Evolutionary conservation across 441 rosid species (phyloP), one percentile per base, ranked within the genome.

Genomic region (Gossypium gossypioides): DNA sequence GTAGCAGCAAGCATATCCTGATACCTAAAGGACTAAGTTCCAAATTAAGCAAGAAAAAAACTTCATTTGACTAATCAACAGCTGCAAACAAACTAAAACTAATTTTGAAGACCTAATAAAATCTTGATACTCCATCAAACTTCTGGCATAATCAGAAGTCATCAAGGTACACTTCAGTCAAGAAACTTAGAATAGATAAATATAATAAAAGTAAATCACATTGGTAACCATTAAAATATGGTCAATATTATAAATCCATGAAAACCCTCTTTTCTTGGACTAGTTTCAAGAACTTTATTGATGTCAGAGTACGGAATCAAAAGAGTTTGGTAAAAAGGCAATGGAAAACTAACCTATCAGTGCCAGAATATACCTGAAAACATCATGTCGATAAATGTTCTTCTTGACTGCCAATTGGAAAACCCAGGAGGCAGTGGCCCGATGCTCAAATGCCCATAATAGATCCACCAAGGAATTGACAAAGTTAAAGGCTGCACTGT

Each of bases 381-480:
- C 89, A 75, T 87, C 82, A 71, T 77, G 89, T 66, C 76, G 83
- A 82, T 89, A 92, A 72, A 94, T 90, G 68, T 78, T 77, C 78
- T 86, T 88, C 84, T 90, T 89, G 75, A 92, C 75, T 68, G 97
- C 97, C 83, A 90, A 68, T 50, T 83, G 96, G 80, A 89, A 92
- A 76, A 92, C 87, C 97, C 96, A 90, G 42, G 94, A 90, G 42
- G 99, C 97, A 74, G 94, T 88, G 69, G 94, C 96, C 79, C 97
- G 88, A 74, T 81, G 91, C 72, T 90, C 97, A 84, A 92, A 94
- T 54, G 96, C 96, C 99, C 99, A 94, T 67, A 92, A 80, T 72
- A 94, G 83, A 85, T 94, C 91, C 77, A 79, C 88, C 80, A 94
- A 81, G 69, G 97, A 91, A 78, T 94, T 94, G 54, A 88, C 91